Evolutionary conservation across 1,284 basidiomycete species (phyloP), one percentile per base, ranked within the genome.

Genomic region (Polyporus tsugae): DNA sequence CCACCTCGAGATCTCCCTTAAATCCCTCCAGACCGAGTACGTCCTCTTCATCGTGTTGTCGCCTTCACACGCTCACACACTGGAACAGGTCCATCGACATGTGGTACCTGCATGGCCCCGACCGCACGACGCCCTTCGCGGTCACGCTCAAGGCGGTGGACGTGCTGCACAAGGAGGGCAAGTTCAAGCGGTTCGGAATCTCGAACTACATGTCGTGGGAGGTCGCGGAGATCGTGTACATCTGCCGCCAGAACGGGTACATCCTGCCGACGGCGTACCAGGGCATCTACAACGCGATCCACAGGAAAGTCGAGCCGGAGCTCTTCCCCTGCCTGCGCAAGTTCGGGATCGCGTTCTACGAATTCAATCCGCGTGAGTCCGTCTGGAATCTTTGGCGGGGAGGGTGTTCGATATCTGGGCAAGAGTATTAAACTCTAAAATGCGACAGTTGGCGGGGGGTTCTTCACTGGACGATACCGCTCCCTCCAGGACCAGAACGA

Each of bases 221-320:
- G 74, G 91, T 93, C 0, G 89, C 90, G 2, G 84, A 90, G 75
- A 88, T 92, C 4, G 83, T 88, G n/a, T 76, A 74, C 2, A 86
- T 91, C 66, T 88, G 87, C 78, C 82, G 81, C 55, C 76, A 80
- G 9, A 85, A 88, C 66, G 85, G 84, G 1, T 91, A 83, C 72
- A 83, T 91, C 69, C 83, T 86, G 76, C 91, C 92, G 1, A 87
- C 87, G 0, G 89, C 84, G 0, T 93, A 93, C 76, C 91, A 94
- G 77, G 91, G 90, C 4, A 81, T 87, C 65, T 89, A 88, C 75
- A 89, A 87, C 70, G 85, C 84, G 2, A 79, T 89, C 29, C 84
- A 88, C 71, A 78, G 81, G 41, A 76, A 77, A 36, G 85, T 86
- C 52, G 89, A 90, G 74, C 83, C 86, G 0, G 89, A 90, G 72